Percentiles rank a stretch among this genome's conserved stretches.
Conservation (phyloP, 352 stramenopile genomes). For the Pythium phragmiticola region DNA sequence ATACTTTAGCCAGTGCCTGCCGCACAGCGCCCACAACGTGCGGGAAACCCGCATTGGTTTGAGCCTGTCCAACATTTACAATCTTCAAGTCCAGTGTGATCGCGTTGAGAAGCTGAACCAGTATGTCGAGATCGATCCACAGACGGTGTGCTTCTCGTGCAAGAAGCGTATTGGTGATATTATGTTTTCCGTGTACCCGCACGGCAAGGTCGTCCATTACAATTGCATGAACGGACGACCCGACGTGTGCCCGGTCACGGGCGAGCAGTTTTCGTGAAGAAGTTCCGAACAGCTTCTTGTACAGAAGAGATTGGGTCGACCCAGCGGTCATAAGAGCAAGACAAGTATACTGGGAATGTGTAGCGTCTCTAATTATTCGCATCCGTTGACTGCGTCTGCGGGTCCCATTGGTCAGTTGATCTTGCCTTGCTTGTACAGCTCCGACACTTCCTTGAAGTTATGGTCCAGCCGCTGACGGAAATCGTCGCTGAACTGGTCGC, state of each 20-base stretch:
- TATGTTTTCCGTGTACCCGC: conserved; percentile 86
- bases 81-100: conserved; percentile 86
- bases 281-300: conserved; percentile 6
- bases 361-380: not conserved
- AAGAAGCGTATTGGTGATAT: conserved; percentile 89
- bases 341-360: conserved; percentile 16
- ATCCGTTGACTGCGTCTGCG: not conserved
- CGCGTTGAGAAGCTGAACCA: conserved; percentile 76
- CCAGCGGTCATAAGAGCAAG: not conserved
- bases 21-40: conserved; percentile 79
- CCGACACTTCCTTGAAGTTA: conserved; percentile 33
- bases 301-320: conserved; percentile 1
- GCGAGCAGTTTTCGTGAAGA: conserved; percentile 70
- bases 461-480: conserved; percentile 38
- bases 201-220: conserved; percentile 86
- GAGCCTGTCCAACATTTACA: conserved; percentile 88
- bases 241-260: conserved; percentile 77
- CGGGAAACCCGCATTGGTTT: conserved; percentile 78
- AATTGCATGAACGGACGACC: conserved; percentile 87
- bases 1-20: conserved; percentile 80
- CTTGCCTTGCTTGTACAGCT: conserved; percentile 31
- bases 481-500: conserved; percentile 61
- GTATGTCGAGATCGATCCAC: conserved; percentile 80
- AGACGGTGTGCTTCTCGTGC: conserved; percentile 76
- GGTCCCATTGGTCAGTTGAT: not conserved